These are phyloP conservation scores for Sinapis alba DNA, from an alignment of 441 rosid genomes.

Conservation along the genomic window DNA sequence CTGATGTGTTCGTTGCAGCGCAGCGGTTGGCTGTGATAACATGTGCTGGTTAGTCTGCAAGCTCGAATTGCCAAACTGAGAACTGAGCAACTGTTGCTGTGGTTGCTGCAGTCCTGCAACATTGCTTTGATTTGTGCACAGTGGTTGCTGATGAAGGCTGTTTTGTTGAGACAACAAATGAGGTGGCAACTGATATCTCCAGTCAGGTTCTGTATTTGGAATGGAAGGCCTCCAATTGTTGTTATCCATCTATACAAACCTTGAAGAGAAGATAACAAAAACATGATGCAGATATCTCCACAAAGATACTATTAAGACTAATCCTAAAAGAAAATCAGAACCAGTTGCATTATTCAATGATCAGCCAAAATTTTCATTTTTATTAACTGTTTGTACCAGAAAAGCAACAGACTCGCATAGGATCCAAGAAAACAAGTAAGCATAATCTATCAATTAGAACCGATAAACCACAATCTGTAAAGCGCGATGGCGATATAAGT, in stretches of 20 bases:
- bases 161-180: conserved; percentile 77
- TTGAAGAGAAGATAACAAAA: conserved; percentile 2
- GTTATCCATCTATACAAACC: conserved; percentile 42
- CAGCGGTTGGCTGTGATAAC: conserved; percentile 67
- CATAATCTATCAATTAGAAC: neutral
- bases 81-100: conserved; percentile 67
- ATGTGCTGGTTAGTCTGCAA: conserved; percentile 74
- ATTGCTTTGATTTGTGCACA: conserved; percentile 74
- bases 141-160: conserved; percentile 68
- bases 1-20: conserved; percentile 64
- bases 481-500: neutral
- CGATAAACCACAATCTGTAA: conserved; percentile 6
- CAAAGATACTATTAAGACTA: no score
- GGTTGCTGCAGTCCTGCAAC: conserved; percentile 77
- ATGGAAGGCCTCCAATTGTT: conserved; percentile 47
- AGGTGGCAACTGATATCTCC: conserved; percentile 70
- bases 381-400: neutral
- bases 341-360: neutral
- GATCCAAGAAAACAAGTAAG: neutral
- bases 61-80: conserved; percentile 69
- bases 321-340: neutral
- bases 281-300: neutral
- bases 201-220: conserved; percentile 57
- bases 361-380: neutral
- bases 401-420: conserved; percentile 7